Evolutionary conservation across 2,329 filamentous ascomycete genomes (phyloP).

Genomic region (Colletotrichum echinochloae): DNA sequence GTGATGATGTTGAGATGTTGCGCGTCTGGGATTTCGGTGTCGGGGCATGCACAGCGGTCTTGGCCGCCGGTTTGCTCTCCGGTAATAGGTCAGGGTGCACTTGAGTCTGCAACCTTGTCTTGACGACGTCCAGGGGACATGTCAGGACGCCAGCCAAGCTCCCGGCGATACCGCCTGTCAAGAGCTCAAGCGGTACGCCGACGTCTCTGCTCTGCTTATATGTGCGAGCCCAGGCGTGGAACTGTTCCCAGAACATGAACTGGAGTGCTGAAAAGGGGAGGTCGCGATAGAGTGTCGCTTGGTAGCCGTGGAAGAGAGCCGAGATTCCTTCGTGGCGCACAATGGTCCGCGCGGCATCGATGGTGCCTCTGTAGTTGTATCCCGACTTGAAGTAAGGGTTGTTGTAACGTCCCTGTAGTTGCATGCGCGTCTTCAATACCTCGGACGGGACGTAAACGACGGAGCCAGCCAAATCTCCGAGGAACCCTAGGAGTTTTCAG

Average conservation of each 20-base stretch:
- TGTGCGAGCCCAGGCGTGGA: conserved; percentile 81
- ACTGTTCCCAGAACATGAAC: conserved; percentile 98
- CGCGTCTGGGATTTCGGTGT: conserved; percentile 68
- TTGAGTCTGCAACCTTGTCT: conserved; percentile 96
- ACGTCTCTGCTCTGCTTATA: conserved; percentile 87
- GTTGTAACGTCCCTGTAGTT: conserved; percentile 94
- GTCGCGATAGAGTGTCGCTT: conserved; percentile 93
- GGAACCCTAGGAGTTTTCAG: conserved; percentile 70
- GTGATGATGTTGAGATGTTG: conserved; percentile 89
- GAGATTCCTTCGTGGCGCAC: conserved; percentile 82
- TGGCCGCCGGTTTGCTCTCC: conserved; percentile 42
- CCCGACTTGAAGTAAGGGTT: conserved; percentile 94
- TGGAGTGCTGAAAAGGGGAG: conserved; percentile 96
- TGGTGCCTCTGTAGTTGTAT: conserved; percentile 92
- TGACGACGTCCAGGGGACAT: conserved; percentile 96
- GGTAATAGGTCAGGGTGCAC: conserved; percentile 61
- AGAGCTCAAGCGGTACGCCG: conserved; percentile 84
- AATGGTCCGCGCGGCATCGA: conserved; percentile 88
- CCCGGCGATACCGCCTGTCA: conserved; percentile 90
- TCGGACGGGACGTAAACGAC: conserved; percentile 97
- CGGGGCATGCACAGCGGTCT: conserved; percentile 44
- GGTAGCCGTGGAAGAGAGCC: conserved; percentile 96
- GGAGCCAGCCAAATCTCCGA: conserved; percentile 92
- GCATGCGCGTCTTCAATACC: conserved; percentile 95
- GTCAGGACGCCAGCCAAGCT: conserved; percentile 94